Evolutionary conservation across 2,329 filamentous ascomycete species (phyloP), one percentile per base, ranked within the genome.

Genomic region (Colletotrichum tamarilloi): DNA sequence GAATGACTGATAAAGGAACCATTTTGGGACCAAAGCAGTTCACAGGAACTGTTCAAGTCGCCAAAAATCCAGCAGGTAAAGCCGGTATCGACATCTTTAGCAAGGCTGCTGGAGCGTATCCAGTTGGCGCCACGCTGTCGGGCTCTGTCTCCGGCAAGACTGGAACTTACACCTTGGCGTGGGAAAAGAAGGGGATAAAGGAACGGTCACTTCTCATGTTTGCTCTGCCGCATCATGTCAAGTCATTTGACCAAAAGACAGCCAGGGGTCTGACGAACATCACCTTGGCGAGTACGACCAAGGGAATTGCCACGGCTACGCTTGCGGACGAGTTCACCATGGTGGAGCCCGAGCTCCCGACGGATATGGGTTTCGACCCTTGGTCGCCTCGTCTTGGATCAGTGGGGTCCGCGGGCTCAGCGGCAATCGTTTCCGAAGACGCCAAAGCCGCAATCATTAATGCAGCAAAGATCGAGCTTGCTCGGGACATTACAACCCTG

Each of bases 1-100:
- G 11, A 1, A 55, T 73, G 55, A 22, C 19, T 1, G 42, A 65
- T 19, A 65, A 60, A 1, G 22, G 55, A 4, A 69, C 66, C 2
- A 24, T 73, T 12, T 5, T 56, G 4, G 70, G 70, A 1, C 67
- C 70, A 11, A 1, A 9, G 0, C 42, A 24, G 2, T 97, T 94
- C 82, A 88, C 87, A 58, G 94, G 95, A 9, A 88, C 88, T 0
- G 88, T 97, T n/a, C 94, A 97, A 78, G 85, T 97, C n/a, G 90
- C 93, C 1, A 96, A 95, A 80, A 88, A 92, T 58, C 90, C 92
- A 3, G 52, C 46, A 82, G 84, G 32, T 82, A 84, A 52, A 87
- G 87, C 19, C 2, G 72, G 67, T 0, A 92, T 94, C 80, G 82
- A 83, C 0, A 79, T 92, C 4, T 94, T 93, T 77, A 94, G 97